These are phyloP conservation scores for Pittosporum tobira DNA, from an alignment of 129 eudicot species.

Conservation along the genomic window DNA sequence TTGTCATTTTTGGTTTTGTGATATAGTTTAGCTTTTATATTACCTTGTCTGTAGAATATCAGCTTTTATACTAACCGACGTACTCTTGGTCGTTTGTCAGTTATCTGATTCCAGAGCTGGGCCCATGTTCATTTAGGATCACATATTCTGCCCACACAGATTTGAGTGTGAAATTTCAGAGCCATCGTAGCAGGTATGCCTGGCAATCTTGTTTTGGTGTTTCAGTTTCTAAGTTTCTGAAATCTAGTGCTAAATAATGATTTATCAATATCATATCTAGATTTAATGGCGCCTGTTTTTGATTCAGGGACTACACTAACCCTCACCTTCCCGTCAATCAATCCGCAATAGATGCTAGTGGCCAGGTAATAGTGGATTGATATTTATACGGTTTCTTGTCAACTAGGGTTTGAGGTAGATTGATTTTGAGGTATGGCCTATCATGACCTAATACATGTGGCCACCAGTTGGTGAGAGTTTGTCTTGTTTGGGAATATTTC, in stretches of 20 bases:
- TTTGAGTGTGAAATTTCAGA: slow-evolving; percentile 91
- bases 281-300: slow-evolving; percentile 8
- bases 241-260: too few relatives aligned
- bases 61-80: too few relatives aligned
- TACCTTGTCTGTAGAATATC: too few relatives aligned
- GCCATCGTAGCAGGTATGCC: slow-evolving; percentile 90
- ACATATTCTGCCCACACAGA: slow-evolving; percentile 99
- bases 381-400: background rate
- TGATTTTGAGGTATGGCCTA: too few relatives aligned
- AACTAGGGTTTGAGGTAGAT: too few relatives aligned
- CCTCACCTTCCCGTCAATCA: slow-evolving; percentile 91
- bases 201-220: background rate
- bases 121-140: slow-evolving; percentile 75
- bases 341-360: slow-evolving; percentile 86
- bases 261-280: too few relatives aligned
- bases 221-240: background rate
- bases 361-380: slow-evolving; percentile 47
- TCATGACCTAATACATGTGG: too few relatives aligned
- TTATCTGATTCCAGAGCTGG: slow-evolving; percentile 83
- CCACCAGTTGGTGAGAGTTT: too few relatives aligned
- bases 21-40: slow-evolving; percentile 13
- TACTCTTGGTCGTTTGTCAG: slow-evolving; percentile 24
- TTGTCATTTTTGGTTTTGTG: slow-evolving; percentile 23
- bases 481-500: too few relatives aligned
- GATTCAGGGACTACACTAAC: slow-evolving; percentile 84